Conservation (phyloP, 2,329 filamentous ascomycete genomes). For the Clathrospora elynae region DNA sequence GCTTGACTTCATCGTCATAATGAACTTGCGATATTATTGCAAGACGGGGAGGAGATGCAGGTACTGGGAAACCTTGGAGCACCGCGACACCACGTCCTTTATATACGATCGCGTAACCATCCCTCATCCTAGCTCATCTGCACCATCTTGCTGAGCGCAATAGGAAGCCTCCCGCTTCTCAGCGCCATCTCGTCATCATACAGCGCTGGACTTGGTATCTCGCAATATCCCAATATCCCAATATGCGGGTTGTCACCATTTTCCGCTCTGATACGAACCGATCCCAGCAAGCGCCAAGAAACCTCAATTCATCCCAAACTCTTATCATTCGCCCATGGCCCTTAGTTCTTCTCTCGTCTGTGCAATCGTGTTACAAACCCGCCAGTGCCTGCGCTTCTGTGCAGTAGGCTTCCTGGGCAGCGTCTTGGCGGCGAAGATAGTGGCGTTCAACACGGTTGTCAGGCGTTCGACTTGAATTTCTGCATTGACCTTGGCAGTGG, state of each 20-base stretch:
- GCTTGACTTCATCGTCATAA: not conserved
- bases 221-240: not conserved
- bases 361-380: not conserved
- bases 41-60: no score
- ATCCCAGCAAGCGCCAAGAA: constrained; percentile 1
- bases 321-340: not conserved
- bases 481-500: no score
- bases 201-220: no score
- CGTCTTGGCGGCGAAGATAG: constrained; percentile 20
- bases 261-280: not conserved
- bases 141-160: not conserved
- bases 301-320: not conserved
- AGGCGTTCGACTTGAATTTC: no score
- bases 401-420: constrained; percentile 20
- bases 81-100: no score
- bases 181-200: not conserved
- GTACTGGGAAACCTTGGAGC: no score
- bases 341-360: not conserved
- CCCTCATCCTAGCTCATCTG: not conserved
- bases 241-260: not conserved
- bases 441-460: constrained; percentile 13
- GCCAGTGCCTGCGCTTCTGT: constrained; percentile 18
- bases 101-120: no score
- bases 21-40: no score
- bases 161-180: not conserved